phyloP scores from a whole-genome alignment of 75 land plant species.

The Selaginella moellendorffii region DNA sequence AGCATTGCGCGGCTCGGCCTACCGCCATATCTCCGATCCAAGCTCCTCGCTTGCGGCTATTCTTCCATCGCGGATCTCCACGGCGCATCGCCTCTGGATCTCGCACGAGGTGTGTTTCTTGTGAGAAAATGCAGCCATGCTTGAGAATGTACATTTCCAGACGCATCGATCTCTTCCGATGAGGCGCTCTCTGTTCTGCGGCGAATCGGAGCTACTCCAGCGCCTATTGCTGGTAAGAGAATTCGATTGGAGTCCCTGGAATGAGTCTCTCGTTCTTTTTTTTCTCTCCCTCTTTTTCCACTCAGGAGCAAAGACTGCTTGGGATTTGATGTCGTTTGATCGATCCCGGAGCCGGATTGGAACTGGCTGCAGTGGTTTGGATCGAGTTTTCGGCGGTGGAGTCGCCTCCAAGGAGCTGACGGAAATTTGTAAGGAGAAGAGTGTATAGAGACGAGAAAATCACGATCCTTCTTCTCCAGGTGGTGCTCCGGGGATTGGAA shows the following conservation, averaged over 20 bases:
- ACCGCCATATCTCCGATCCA: slow-evolving; percentile 20
- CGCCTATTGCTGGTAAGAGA: background rate
- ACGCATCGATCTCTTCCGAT: background rate
- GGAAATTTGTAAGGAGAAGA: slow-evolving; percentile 52
- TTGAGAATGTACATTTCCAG: background rate
- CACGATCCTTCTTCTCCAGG: slow-evolving; percentile 22
- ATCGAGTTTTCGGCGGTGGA: slow-evolving; percentile 45
- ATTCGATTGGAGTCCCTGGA: background rate
- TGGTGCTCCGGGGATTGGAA: slow-evolving; percentile 97
- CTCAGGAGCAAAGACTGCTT: slow-evolving; percentile 70
- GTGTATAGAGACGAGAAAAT: background rate
- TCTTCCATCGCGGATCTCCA: slow-evolving; percentile 12
- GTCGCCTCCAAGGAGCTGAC: slow-evolving; percentile 61
- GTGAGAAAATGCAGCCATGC: background rate
- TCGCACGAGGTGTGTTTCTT: background rate
- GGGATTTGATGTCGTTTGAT: slow-evolving; percentile 75
- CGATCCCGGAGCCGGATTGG: slow-evolving; percentile 34
- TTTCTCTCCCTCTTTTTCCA: background rate
- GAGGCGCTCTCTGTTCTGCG: slow-evolving; percentile 10
- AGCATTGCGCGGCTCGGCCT: slow-evolving; percentile 11
- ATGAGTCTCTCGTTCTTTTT: background rate
- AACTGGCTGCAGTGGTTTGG: slow-evolving; percentile 55
- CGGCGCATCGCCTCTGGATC: slow-evolving; percentile 13
- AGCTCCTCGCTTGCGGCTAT: slow-evolving; percentile 15
- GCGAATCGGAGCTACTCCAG: background rate